Conservation (phyloP, 257 asterid genomes). For the Lantana camara region DNA sequence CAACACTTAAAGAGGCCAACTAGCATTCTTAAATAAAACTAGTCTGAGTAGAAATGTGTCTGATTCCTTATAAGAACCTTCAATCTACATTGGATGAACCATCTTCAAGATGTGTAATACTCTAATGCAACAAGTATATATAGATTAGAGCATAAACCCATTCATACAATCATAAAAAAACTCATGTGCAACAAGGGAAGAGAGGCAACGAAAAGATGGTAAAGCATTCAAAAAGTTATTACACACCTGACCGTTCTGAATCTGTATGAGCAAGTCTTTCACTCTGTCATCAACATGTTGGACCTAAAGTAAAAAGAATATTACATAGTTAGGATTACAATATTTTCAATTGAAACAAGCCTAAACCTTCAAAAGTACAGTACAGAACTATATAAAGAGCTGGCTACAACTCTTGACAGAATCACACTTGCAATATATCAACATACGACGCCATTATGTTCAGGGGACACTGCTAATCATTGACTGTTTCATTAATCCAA, state of each 20-base stretch:
- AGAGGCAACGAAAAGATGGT: constrained; percentile 2
- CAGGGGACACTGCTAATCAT: not conserved
- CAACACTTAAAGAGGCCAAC: constrained; percentile 9
- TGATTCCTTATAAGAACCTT: not conserved
- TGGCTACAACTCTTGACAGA: not conserved
- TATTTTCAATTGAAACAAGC: not conserved
- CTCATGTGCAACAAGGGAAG: constrained; percentile 8
- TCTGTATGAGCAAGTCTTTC: constrained; percentile 47
- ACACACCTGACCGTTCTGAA: constrained; percentile 77
- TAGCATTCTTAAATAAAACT: not conserved
- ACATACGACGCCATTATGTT: not conserved
- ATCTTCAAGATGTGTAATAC: not conserved
- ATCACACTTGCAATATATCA: constrained; percentile 3
- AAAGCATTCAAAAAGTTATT: constrained; percentile 13
- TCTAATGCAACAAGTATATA: constrained; percentile 6
- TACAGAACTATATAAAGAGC: not conserved
- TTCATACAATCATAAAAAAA: constrained; percentile 2
- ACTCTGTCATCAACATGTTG: constrained; percentile 60
- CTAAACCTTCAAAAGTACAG: not conserved
- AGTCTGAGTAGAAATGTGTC: not conserved
- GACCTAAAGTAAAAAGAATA: constrained; percentile 34
- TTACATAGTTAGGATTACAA: not conserved
- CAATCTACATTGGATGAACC: constrained; percentile 12
- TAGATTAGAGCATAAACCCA: not conserved
- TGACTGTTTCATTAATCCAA: too few relatives aligned